phyloP scores from a whole-genome alignment of 2,329 filamentous ascomycete genomes.

The Arachnomyces sp. region DNA sequence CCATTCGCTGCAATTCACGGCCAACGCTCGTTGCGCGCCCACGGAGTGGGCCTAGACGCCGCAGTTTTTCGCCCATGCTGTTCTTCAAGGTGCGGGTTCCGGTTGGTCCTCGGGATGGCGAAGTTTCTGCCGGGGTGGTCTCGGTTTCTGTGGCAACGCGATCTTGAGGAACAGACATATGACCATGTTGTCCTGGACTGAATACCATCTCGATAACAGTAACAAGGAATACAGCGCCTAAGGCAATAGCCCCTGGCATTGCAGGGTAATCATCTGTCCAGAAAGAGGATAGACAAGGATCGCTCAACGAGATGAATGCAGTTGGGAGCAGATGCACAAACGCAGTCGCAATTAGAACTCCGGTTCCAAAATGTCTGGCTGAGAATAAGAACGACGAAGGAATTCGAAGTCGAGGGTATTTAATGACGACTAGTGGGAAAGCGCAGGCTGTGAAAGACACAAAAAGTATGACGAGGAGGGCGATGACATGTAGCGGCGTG shows the following conservation, averaged over 20 bases:
- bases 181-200: constrained; percentile 25
- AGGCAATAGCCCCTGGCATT: constrained; percentile 41
- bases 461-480: constrained; percentile 53
- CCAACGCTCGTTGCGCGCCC: no score
- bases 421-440: constrained; percentile 57
- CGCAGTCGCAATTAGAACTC: constrained; percentile 76
- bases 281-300: constrained; percentile 49
- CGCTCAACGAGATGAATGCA: constrained; percentile 57
- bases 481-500: constrained; percentile 55
- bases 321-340: constrained; percentile 70
- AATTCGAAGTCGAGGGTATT: constrained; percentile 48
- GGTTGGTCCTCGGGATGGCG: no score
- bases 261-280: constrained; percentile 40
- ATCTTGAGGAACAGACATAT: constrained; percentile 13
- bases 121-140: no score
- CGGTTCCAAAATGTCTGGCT: constrained; percentile 69
- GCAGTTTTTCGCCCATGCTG: no score
- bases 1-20: no score
- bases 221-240: constrained; percentile 37
- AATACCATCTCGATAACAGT: constrained; percentile 52
- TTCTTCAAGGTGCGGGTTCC: no score
- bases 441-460: constrained; percentile 50
- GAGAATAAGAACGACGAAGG: constrained; percentile 56
- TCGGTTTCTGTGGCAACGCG: no score
- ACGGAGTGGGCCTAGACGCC: no score